Evolutionary conservation across 345 rosid genomes (phyloP).

Genomic region (Dovyalis caffra): DNA sequence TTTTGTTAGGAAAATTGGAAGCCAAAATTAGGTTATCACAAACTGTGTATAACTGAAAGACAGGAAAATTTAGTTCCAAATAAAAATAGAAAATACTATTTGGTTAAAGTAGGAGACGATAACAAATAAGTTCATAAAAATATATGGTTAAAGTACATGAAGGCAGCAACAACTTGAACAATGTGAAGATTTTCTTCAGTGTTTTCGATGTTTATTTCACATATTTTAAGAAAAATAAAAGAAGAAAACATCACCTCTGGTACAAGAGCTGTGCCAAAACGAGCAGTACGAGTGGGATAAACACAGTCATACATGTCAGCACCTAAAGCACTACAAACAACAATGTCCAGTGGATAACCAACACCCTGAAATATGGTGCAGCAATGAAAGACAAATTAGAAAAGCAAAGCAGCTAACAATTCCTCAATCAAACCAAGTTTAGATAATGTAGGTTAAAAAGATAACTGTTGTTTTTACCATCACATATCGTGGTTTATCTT

Average conservation of each 20-base stretch:
- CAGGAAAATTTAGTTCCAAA: neutral
- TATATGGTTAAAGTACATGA: too few relatives aligned
- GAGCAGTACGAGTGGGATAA: slow-evolving; percentile 84
- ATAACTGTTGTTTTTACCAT: slow-evolving; percentile 43
- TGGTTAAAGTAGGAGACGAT: neutral
- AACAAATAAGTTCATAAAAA: neutral
- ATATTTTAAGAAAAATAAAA: slow-evolving; percentile 9
- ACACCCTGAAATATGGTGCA: slow-evolving; percentile 54
- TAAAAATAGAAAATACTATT: neutral
- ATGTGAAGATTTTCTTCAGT: neutral
- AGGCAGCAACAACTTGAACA: slow-evolving; percentile 2
- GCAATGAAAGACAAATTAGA: neutral
- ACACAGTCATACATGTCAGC: slow-evolving; percentile 87
- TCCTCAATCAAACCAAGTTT: neutral
- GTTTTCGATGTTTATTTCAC: neutral
- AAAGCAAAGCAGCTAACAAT: neutral
- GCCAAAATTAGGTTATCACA: too few relatives aligned
- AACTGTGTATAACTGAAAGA: too few relatives aligned
- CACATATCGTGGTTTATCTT: slow-evolving; percentile 81
- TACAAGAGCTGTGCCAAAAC: slow-evolving; percentile 74
- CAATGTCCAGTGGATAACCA: slow-evolving; percentile 77
- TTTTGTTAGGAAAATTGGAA: too few relatives aligned
- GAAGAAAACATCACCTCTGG: slow-evolving; percentile 57
- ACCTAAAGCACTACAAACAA: slow-evolving; percentile 84
- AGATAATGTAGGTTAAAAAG: slow-evolving; percentile 2